These are phyloP conservation scores for Ophiorrhiza pumila DNA, from an alignment of 257 asterid genomes.

Conservation along the genomic window DNA sequence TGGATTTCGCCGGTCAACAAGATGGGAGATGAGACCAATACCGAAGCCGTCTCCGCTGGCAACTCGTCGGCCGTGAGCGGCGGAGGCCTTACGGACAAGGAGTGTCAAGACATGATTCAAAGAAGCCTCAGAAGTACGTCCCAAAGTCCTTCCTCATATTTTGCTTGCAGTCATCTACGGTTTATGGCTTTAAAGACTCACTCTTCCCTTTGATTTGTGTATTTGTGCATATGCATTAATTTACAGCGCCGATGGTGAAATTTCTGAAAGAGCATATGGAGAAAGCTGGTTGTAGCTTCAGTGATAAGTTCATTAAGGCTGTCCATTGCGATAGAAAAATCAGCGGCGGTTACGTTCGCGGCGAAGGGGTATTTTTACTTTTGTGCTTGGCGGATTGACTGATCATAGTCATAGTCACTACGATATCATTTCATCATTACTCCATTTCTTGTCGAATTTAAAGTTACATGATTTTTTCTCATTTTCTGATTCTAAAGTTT, in stretches of 20 bases:
- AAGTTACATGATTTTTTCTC: background rate
- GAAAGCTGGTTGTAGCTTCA: constrained; percentile 64
- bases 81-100: constrained; percentile 45
- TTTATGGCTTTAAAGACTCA: constrained; percentile 14
- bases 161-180: background rate
- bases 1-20: background rate
- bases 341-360: constrained; percentile 61
- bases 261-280: constrained; percentile 67
- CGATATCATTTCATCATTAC: background rate
- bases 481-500: background rate
- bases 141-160: background rate
- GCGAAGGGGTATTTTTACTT: constrained; percentile 51
- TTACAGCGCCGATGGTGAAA: constrained; percentile 76
- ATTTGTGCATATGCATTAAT: background rate
- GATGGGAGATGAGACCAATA: constrained; percentile 18
- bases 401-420: too few relatives aligned
- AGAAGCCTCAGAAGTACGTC: constrained; percentile 58
- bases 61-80: constrained; percentile 1
- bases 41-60: background rate
- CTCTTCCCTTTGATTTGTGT: too few relatives aligned
- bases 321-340: constrained; percentile 33
- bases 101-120: constrained; percentile 62
- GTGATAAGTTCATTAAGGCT: constrained; percentile 61
- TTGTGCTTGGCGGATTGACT: too few relatives aligned
- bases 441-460: background rate